Evolutionary conservation across 2,329 filamentous ascomycete genomes (phyloP).

Genomic region (Phaeosphaeriaceae sp.): DNA sequence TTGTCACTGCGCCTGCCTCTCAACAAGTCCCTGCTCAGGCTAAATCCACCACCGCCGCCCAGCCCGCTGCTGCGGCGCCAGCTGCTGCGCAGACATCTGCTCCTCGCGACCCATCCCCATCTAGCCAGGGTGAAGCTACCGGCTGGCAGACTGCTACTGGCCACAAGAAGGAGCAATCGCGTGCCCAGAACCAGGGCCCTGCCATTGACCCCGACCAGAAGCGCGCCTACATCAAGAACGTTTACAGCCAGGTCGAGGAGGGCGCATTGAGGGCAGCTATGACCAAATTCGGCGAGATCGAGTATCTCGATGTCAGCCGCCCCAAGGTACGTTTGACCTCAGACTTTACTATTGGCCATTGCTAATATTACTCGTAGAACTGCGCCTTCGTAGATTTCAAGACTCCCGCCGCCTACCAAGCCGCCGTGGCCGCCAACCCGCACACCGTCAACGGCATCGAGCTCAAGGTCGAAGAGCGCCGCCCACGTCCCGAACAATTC

Average conservation of each 20-base stretch:
- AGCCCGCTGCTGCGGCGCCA: constrained; percentile 23
- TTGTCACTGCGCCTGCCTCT: constrained; percentile 44
- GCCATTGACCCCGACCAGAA: constrained; percentile 74
- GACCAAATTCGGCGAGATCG: constrained; percentile 70
- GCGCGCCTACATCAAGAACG: constrained; percentile 93
- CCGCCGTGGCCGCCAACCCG: constrained; percentile 83
- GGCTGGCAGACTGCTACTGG: constrained; percentile 88
- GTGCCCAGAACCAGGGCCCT: constrained; percentile 70
- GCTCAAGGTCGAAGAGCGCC: constrained; percentile 88
- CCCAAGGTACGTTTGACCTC: constrained; percentile 71
- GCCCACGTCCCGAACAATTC: constrained; percentile 59
- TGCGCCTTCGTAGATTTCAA: constrained; percentile 97
- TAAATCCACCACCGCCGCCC: constrained; percentile 47
- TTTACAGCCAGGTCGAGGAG: constrained; percentile 84
- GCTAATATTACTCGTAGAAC: constrained; percentile 67
- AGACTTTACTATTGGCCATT: neutral
- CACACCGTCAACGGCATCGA: constrained; percentile 83
- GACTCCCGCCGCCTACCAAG: constrained; percentile 79
- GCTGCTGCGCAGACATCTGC: constrained; percentile 41
- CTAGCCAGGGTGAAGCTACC: constrained; percentile 62
- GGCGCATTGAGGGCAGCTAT: constrained; percentile 75
- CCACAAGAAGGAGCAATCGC: constrained; percentile 84
- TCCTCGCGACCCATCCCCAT: constrained; percentile 46
- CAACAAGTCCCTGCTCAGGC: constrained; percentile 43
- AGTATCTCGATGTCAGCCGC: constrained; percentile 70